Evolutionary conservation across 2,329 filamentous ascomycete species (phyloP), one percentile per base, ranked within the genome.

Genomic region (Botryosphaeria agaves): DNA sequence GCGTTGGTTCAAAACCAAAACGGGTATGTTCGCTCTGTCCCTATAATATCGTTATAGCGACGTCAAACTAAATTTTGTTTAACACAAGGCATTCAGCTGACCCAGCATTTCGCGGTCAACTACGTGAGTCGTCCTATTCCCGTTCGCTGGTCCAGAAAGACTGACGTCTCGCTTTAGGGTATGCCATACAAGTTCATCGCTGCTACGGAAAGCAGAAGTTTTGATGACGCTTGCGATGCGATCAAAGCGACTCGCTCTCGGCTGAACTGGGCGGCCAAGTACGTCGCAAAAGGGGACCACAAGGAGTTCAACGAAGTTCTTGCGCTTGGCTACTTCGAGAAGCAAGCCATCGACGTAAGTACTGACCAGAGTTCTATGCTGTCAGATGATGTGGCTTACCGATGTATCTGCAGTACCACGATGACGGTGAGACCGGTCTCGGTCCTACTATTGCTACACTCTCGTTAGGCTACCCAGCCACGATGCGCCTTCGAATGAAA

Each of bases 161-260:
- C 21, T 23, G 39, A 47, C 16, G 49, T 41, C 33, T 46, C n/a
- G n/a, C 48, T 29, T 16, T 44, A 41, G 57, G 74, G 74, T 2
- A 72, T 72, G 35, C 63, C 64, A 0, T 80, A 79, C 47, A 77
- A 78, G 32, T 79, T 72, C 41, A 61, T 69, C 20, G 71, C 73
- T 1, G 53, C 59, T 1, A 64, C 69, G 3, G 50, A 60, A 5
- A 66, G 58, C 3, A 53, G 47, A n/a, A 48, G 56, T 0, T 73
- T 74, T 34, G 40, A 49, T 2, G 50, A 59, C 4, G 62, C 68
- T 0, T 65, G 48, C 2, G 42, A 40, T 36, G 37, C 46, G 2
- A 57, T 78, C 2, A 53, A 64, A 5, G 52, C 58, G 26, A 58
- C 62, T 0, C 55, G 72, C 0, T 57, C 61, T 5, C 57, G 66